Conservation (phyloP, 2,329 filamentous ascomycete species). For the Daldinia sp. region DNA sequence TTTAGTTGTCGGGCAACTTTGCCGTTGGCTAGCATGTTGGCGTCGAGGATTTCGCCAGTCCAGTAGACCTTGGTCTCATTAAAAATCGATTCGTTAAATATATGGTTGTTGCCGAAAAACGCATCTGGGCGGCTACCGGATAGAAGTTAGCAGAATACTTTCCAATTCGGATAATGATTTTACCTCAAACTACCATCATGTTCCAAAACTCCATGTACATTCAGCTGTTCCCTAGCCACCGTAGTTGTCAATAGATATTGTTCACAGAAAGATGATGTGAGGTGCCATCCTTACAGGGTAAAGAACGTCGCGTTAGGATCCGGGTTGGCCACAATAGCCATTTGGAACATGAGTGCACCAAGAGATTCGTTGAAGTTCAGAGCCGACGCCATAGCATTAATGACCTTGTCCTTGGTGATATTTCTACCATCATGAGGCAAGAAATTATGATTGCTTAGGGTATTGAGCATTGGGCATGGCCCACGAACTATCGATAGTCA, state of each 20-base stretch:
- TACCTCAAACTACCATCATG: constrained; percentile 58
- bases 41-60: constrained; percentile 51
- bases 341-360: constrained; percentile 52
- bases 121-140: constrained; percentile 55
- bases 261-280: background rate
- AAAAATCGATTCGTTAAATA: constrained; percentile 63
- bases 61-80: constrained; percentile 56
- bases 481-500: constrained; percentile 46
- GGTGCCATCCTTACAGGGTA: constrained; percentile 43
- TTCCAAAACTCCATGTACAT: constrained; percentile 57
- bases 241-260: background rate
- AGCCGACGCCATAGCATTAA: constrained; percentile 50
- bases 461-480: constrained; percentile 62
- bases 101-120: constrained; percentile 59
- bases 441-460: constrained; percentile 60
- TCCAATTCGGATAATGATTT: constrained; percentile 1
- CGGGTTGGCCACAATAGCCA: constrained; percentile 54
- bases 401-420: constrained; percentile 50
- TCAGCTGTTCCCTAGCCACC: constrained; percentile 49
- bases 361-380: constrained; percentile 55
- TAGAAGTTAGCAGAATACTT: background rate
- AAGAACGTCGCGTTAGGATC: constrained; percentile 55
- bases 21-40: constrained; percentile 52
- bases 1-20: constrained; percentile 25
- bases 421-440: constrained; percentile 56